Conservation (phyloP, 1,284 basidiomycete genomes). For the Gomphus bonarii region DNA sequence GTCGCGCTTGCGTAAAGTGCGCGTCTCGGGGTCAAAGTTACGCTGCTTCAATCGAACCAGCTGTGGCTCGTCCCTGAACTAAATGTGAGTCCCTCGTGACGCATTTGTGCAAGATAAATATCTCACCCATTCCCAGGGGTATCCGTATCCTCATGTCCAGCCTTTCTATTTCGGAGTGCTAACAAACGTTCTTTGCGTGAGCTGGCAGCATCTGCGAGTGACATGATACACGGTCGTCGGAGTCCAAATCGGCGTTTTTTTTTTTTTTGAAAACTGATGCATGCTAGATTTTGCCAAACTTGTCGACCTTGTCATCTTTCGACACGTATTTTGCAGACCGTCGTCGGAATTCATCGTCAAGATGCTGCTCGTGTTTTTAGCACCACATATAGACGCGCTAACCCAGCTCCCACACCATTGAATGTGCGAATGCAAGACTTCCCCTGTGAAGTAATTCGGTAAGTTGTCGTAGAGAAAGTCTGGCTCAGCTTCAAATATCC, state of each 20-base stretch:
- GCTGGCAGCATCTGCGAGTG: constrained; percentile 75
- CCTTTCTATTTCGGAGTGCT: constrained; percentile 73
- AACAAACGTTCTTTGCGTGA: constrained; percentile 79
- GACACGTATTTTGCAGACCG: not conserved
- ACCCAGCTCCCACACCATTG: not conserved
- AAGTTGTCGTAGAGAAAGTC: constrained; percentile 14
- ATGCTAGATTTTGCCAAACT: not conserved
- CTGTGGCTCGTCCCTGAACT: not conserved
- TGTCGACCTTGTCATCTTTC: constrained; percentile 1
- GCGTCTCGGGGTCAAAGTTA: constrained; percentile 80
- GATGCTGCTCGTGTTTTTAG: constrained; percentile 6
- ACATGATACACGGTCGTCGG: constrained; percentile 29
- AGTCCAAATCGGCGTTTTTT: not conserved
- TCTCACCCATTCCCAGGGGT: constrained; percentile 27
- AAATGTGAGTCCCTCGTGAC: not conserved
- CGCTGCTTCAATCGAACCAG: constrained; percentile 55
- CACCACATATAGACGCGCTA: not conserved
- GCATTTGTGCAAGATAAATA: constrained; percentile 1
- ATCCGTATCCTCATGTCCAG: constrained; percentile 36
- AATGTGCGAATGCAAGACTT: constrained; percentile 52
- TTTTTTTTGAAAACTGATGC: not conserved
- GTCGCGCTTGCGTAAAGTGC: constrained; percentile 60
- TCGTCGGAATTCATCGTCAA: not conserved
- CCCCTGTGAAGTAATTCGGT: constrained; percentile 71
- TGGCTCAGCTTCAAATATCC: not conserved